phyloP scores from a whole-genome alignment of 768 basidiomycete species.

The Mrakia gelida region DNA sequence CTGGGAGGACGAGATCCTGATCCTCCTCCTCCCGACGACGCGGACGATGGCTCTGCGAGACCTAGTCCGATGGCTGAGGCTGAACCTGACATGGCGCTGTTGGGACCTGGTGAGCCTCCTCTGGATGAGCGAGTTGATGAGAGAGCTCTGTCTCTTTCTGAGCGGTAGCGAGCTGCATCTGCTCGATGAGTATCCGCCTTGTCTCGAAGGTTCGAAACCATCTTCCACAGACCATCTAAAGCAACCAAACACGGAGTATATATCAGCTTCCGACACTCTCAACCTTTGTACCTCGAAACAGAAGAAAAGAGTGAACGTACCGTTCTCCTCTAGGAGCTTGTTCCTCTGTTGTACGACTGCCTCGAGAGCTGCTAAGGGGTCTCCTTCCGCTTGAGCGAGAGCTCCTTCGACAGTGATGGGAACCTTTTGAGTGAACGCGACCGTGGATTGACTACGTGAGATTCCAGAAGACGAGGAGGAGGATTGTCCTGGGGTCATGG shows the following conservation, averaged over 20 bases:
- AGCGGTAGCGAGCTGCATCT: constrained; percentile 1
- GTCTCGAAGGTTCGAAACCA: not conserved
- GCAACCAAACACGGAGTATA: not conserved
- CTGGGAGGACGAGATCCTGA: constrained; percentile 12
- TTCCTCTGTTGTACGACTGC: constrained; percentile 76
- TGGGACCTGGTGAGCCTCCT: not conserved
- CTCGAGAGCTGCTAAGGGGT: constrained; percentile 58
- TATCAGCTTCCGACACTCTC: not conserved
- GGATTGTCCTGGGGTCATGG: not conserved
- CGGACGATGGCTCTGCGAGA: not conserved
- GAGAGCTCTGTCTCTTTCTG: not conserved
- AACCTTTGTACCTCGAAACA: too few relatives aligned
- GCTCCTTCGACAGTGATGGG: constrained; percentile 57
- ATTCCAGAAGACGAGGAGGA: not conserved
- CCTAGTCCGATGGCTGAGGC: constrained; percentile 8
- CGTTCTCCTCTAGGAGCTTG: constrained; percentile 32
- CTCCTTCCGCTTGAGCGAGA: constrained; percentile 39
- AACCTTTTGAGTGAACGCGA: not conserved
- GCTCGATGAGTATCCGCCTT: constrained; percentile 5
- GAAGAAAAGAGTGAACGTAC: not conserved
- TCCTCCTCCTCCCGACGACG: not conserved
- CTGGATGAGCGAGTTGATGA: not conserved
- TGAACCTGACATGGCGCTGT: not conserved
- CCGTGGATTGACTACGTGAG: not conserved
- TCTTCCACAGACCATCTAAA: constrained; percentile 21